Evolutionary conservation across 1,284 basidiomycete species (phyloP), one percentile per base, ranked within the genome.

Genomic region (Trametes sp.): DNA sequence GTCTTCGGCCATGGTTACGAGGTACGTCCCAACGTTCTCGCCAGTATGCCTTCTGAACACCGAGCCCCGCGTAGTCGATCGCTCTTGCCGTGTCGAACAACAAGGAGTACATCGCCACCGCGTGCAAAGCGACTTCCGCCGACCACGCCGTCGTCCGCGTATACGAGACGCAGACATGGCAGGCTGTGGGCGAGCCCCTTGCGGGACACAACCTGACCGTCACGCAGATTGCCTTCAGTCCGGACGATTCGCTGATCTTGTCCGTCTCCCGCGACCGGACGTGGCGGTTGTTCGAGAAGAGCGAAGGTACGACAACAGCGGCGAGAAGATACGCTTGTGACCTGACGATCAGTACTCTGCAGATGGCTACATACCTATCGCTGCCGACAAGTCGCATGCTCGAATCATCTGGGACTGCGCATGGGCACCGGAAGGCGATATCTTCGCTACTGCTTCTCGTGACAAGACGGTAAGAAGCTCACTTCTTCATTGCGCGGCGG

Each of bases 1-100:
- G 82, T 99, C 2, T 99, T 98, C 75, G 98, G 97, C 1, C 98
- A 99, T 76, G 96, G 96, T 35, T 98, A 98, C 74, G 98, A 99
- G 84, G 92, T 95, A 66, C 61, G 73, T 67, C 26, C 16, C 11
- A n/a, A 38, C 23, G 10, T 38, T 16, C 38, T 55, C n/a, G 8
- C 33, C 14, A 29, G 48, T 29, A 11, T 14, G 2, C 7, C 28
- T 8, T 24, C 45, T 29, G 2, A 16, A 9, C 3, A 7, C 19
- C 38, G 38, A n/a, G 19, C 16, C 8, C 57, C 10, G 19, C 8
- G 11, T 14, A 95, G 93, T 90, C 90, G 4, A 90, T 95, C 57
- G 85, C 91, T 0, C 78, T 97, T 3, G 87, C 89, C 0, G 83
- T 88, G 0, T 96, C 95, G 0, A 85, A 84, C 54, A 84, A 84